These are phyloP conservation scores for Catharanthus roseus DNA, from an alignment of 257 asterid genomes.

Conservation along the genomic window DNA sequence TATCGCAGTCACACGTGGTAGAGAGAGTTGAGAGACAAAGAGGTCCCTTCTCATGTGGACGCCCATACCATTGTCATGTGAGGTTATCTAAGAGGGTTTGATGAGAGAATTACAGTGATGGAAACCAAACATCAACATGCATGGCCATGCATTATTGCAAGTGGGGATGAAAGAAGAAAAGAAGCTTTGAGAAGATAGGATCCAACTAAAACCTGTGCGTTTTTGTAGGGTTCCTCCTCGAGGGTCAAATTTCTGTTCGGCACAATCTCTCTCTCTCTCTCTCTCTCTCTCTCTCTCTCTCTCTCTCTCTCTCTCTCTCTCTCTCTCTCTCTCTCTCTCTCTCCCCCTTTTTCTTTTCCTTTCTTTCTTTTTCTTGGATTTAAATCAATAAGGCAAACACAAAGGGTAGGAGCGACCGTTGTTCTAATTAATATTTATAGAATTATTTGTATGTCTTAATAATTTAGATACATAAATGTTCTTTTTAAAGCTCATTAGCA, in stretches of 20 bases:
- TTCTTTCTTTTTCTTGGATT: too few species aligned
- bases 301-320: background rate
- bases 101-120: constrained; percentile 19
- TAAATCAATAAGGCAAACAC: too few species aligned
- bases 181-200: constrained; percentile 29
- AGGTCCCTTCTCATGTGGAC: constrained; percentile 36
- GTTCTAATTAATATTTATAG: too few species aligned
- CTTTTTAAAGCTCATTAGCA: too few species aligned
- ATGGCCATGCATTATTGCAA: constrained; percentile 40
- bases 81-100: constrained; percentile 18
- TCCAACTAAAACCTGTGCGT: constrained; percentile 36
- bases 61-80: constrained; percentile 35
- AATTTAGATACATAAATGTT: too few species aligned
- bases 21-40: constrained; percentile 14
- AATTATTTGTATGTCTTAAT: too few species aligned
- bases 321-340: too few species aligned
- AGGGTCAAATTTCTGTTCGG: constrained; percentile 38
- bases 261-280: constrained; percentile 39
- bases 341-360: too few species aligned
- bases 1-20: constrained; percentile 25
- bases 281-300: background rate
- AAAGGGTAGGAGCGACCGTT: too few species aligned
- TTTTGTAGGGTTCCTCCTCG: constrained; percentile 20
- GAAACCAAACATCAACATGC: constrained; percentile 25
- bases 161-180: constrained; percentile 20